Evolutionary conservation across 805 yeast genomes (phyloP).

Genomic region (Hermanozyma aechmeae): DNA sequence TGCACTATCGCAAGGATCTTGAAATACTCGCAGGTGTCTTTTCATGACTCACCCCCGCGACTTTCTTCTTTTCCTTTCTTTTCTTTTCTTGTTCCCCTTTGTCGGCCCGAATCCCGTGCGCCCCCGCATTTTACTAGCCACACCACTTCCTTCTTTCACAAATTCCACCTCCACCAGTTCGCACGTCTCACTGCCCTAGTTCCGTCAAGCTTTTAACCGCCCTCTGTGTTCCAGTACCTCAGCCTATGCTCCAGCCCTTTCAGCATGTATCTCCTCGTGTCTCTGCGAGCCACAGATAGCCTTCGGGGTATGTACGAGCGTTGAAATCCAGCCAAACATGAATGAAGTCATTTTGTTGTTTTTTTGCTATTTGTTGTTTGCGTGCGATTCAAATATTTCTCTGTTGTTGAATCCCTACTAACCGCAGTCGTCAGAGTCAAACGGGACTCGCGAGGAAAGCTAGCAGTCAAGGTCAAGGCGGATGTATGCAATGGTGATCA

Average conservation of each 20-base stretch:
- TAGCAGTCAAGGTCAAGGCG: not conserved
- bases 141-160: not conserved
- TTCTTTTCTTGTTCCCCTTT: too few species aligned
- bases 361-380: too few species aligned
- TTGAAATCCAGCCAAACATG: too few species aligned
- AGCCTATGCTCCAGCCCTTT: not conserved
- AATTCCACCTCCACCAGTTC: not conserved
- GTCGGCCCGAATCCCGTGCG: not conserved
- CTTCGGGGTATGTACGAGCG: not conserved
- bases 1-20: too few species aligned
- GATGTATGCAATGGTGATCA: too few species aligned
- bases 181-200: not conserved
- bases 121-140: not conserved
- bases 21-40: too few species aligned
- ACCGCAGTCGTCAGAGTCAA: not conserved
- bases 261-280: conserved; percentile 3
- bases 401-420: not conserved
- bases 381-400: too few species aligned
- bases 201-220: not conserved
- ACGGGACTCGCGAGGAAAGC: not conserved
- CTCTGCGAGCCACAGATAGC: conserved; percentile 4
- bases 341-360: too few species aligned
- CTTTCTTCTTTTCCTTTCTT: too few species aligned
- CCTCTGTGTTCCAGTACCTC: not conserved
- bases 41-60: too few species aligned